Base-by-base conservation (phyloP, 2,329 filamentous ascomycete species). In the Stemphylium lycopersici region DNA sequence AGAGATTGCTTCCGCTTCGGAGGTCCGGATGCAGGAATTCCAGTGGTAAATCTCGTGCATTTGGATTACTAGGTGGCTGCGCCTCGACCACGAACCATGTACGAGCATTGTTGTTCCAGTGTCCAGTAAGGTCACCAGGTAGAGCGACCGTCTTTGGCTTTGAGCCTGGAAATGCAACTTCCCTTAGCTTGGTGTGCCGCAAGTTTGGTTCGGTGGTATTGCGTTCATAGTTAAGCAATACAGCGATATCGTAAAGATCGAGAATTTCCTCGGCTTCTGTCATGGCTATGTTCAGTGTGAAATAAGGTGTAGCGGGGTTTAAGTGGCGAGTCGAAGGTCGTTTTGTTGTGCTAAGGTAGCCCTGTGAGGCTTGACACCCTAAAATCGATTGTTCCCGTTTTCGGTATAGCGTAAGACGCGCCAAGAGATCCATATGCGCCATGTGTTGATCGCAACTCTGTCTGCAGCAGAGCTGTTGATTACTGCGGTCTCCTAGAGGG, bases 61-160 rank as follows among this genome's bases (percentile, higher is more conserved):
- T 33, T 11, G 29, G 18, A 15, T 32, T 24, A 13, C 7, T 48
- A 12, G 46, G 13, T 20, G 32, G 16, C 29, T 48, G 22, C 18
- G 40, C 20, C 16, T 48, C 46, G 24, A 48, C 18, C 16, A 48
- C 12, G 10, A 48, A 40, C 37, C 37, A 48, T 1, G 46, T 48
- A 10, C 36, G 40, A n/a, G 36, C 46, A n/a, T 48, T 48, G 13
- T 48, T 34, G 11, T 48, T 48, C 46, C 20, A 48, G n/a, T 29
- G 36, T 34, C 31, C 26, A 2, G 22, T 32, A 2, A 48, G n/a
- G 2, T 18, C 13, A 41, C 6, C 22, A 11, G 20, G 24, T 6
- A 41, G 36, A 22, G 16, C 29, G 18, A 48, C 18, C 2, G 37
- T 32, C 15, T 41, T 18, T 33, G 46, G 37, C 15, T 48, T 24